Conservation (phyloP, 2,329 filamentous ascomycete species). For the Colletotrichum noveboracense region DNA sequence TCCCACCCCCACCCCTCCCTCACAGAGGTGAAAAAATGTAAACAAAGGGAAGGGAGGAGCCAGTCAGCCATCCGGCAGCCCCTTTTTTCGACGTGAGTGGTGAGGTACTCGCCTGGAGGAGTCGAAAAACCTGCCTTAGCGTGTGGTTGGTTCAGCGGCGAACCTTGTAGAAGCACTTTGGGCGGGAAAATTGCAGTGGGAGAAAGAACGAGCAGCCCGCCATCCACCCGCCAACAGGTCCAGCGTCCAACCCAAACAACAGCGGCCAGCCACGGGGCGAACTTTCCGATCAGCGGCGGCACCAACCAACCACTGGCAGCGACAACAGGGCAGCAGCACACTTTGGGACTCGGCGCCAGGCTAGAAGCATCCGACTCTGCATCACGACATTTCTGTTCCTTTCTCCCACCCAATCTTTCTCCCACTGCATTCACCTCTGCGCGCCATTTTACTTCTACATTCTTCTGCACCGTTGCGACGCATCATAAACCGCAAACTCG, state of each 20-base stretch:
- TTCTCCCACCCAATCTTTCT: neutral
- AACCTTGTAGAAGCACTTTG: slow-evolving; percentile 7
- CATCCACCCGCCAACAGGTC: slow-evolving; percentile 24
- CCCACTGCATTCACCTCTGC: neutral
- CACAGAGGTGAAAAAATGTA: slow-evolving; percentile 2
- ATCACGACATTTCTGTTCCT: slow-evolving; percentile 6
- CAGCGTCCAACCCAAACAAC: slow-evolving; percentile 12
- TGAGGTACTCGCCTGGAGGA: neutral
- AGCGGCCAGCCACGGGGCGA: neutral
- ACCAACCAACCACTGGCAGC: neutral
- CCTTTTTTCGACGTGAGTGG: neutral
- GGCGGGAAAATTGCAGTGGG: neutral
- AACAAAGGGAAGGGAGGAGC: slow-evolving; percentile 12
- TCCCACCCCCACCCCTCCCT: neutral
- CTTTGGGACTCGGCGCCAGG: neutral
- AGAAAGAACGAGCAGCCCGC: neutral
- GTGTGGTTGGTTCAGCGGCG: slow-evolving; percentile 12
- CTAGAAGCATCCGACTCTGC: neutral
- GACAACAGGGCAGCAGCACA: neutral
- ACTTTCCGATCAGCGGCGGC: slow-evolving; percentile 6
- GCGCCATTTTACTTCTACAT: neutral
- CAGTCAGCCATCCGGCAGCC: slow-evolving; percentile 8
- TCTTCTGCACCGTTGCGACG: neutral
- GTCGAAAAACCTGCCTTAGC: slow-evolving; percentile 10
- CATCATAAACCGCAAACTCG: neutral